Percentiles rank a stretch among this genome's conserved stretches.
These are phyloP conservation scores for Chrysanthemum makinoi DNA, from an alignment of 129 eudicot species.

Conservation along the genomic window DNA sequence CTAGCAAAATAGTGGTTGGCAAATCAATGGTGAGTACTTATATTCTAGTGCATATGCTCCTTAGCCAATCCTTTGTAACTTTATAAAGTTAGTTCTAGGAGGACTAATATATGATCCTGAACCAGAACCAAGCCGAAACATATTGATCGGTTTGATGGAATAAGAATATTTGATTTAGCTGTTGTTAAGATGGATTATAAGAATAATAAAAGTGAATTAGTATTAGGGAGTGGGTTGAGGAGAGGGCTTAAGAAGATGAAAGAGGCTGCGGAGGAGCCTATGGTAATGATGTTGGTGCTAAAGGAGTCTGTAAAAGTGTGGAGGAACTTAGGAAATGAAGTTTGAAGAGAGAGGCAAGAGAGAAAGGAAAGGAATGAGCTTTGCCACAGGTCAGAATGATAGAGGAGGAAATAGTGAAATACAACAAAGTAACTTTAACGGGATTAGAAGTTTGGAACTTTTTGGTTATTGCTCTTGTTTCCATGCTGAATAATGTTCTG, in stretches of 20 bases:
- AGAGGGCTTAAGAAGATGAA: conserved; percentile 48
- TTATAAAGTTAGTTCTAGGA: no score
- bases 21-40: no score
- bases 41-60: neutral
- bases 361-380: no score
- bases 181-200: conserved; percentile 6
- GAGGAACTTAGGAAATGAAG: conserved; percentile 88
- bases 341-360: no score
- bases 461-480: no score
- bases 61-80: neutral
- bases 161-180: conserved; percentile 73
- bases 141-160: conserved; percentile 80
- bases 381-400: no score
- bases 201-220: conserved; percentile 10
- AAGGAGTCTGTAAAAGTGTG: conserved; percentile 76
- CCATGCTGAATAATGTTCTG: no score
- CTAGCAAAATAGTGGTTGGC: no score
- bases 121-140: conserved; percentile 48
- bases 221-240: conserved; percentile 24
- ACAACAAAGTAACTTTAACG: no score
- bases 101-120: conserved; percentile 11
- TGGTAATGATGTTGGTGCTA: conserved; percentile 89
- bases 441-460: no score
- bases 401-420: no score
- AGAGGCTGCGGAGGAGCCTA: conserved; percentile 48